Evolutionary conservation across 2,329 filamentous ascomycete species (phyloP), one percentile per base, ranked within the genome.

Genomic region (Didymella arachidicola): DNA sequence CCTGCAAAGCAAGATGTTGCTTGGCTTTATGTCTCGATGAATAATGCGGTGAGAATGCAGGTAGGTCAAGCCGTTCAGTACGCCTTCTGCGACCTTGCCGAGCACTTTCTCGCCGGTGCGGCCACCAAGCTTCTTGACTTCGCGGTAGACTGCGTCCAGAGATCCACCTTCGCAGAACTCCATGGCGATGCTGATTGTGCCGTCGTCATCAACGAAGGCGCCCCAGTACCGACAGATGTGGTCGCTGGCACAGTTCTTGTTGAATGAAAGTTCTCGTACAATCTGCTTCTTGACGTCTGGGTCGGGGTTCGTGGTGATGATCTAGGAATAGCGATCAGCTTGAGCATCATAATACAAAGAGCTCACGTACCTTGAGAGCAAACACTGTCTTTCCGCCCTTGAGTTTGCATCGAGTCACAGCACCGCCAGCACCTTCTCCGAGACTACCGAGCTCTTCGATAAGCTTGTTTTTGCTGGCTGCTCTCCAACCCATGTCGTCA

Each of bases 231-330:
- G 88, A 79, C 95, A 99, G 71, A 99, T 99, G 77, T 98, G 93
- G 60, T 95, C 90, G 4, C 93, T 97, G 6, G 92, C 93, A 76
- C 95, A 98, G 66, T 93, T 92, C 79, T 97, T 97, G 84, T 99
- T 99, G 84, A 98, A 99, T 62, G 91, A 92, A 52, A 99, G 84
- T 77, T 99, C 95, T 73, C 95, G 90, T 60, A 98, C 87, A 69
- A 99, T 99, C 79, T 99, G 95, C 77, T 96, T 97, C 83, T 97
- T 98, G 61, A 98, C 92, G 74, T 97, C 94, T 12, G 95, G 94
- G 69, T 99, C 95, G 2, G 95, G 95, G 75, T 98, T 96, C 32
- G 95, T 97, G 2, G 95, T 99, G 75, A 99, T 99, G 72, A 99
- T 90, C 94, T 76, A 27, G 4, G 16, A 34, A 10, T 7, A 2